A percentile compares a stretch with the other conserved stretches of the same genome.
Evolutionary conservation across 1,139 yeast species (phyloP).

Genomic region (Taphrina flavorubra): DNA sequence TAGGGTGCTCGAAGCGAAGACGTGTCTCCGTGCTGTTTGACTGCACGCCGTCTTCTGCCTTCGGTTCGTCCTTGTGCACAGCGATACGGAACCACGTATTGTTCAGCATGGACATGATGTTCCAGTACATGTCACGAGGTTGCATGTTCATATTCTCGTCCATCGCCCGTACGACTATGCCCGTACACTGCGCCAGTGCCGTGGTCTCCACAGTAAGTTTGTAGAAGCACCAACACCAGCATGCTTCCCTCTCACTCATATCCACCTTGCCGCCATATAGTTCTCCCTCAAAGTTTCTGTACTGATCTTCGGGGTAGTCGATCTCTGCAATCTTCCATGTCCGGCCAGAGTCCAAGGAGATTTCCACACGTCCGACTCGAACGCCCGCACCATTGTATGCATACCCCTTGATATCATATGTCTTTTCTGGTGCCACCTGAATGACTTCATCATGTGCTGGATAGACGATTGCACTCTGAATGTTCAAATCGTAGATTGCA

Average conservation of each 20-base stretch:
- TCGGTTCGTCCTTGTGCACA: conserved; percentile 45
- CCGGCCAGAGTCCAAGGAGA: conserved; percentile 51
- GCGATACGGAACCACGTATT: conserved; percentile 54
- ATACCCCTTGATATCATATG: conserved; percentile 50
- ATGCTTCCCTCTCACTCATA: conserved; percentile 50
- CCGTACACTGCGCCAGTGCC: conserved; percentile 48
- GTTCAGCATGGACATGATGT: conserved; percentile 53
- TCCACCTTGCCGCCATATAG: conserved; percentile 52
- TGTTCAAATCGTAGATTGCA: conserved; percentile 51
- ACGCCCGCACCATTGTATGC: conserved; percentile 54
- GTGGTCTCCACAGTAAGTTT: conserved; percentile 47
- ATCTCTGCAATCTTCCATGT: conserved; percentile 50
- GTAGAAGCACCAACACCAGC: conserved; percentile 54
- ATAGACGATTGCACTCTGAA: conserved; percentile 51
- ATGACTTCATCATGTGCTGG: conserved; percentile 50
- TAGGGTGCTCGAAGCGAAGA: conserved; percentile 52
- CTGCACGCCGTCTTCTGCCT: conserved; percentile 17
- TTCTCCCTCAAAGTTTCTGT: conserved; percentile 49
- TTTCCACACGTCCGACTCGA: conserved; percentile 51
- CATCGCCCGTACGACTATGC: conserved; percentile 52
- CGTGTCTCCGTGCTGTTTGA: conserved; percentile 36
- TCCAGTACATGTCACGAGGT: conserved; percentile 54
- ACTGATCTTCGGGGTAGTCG: conserved; percentile 51
- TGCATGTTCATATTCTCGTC: conserved; percentile 52
- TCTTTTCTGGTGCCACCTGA: conserved; percentile 39